Percentiles rank a stretch among this genome's conserved stretches.
Conservation (phyloP, 768 basidiomycete species). For the Pisolithus orientalis region DNA sequence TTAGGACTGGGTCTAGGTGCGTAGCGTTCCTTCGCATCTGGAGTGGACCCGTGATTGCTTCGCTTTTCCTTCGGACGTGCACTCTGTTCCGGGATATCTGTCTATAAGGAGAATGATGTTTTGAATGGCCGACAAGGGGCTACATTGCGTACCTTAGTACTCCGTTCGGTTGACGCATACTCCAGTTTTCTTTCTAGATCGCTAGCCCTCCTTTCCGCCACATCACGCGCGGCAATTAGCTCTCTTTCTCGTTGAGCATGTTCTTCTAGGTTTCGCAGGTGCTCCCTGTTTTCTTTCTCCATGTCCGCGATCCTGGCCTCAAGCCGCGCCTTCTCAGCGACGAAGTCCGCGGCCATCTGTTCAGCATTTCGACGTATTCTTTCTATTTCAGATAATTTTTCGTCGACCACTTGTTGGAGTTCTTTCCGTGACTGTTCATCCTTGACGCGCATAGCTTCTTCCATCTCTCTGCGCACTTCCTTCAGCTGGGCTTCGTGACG, state of each 20-base stretch:
- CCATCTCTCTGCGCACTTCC: slow-evolving; percentile 41
- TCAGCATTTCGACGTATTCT: slow-evolving; percentile 28
- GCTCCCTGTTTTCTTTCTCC: not conserved
- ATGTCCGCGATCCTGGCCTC: not conserved
- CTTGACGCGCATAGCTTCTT: slow-evolving; percentile 38
- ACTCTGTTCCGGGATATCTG: not conserved
- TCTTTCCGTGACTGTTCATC: slow-evolving; percentile 52
- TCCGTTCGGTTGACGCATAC: not conserved
- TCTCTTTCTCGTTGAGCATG: not conserved
- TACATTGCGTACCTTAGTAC: not conserved
- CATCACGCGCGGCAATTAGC: not conserved
- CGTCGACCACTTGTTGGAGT: slow-evolving; percentile 83
- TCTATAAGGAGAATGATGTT: not conserved
- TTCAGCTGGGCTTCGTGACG: slow-evolving; percentile 44
- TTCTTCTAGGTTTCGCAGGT: not conserved
- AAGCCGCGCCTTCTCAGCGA: not conserved
- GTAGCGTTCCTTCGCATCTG: no score
- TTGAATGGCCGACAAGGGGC: not conserved
- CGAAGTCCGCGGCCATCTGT: not conserved
- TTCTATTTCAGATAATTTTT: slow-evolving; percentile 96
- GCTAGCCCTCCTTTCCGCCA: not conserved
- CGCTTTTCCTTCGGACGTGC: not conserved
- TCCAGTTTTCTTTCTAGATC: not conserved
- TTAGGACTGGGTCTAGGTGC: no score
- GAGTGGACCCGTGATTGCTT: no score